These are phyloP conservation scores for Quercus variabilis DNA, from an alignment of 306 rosid species.

Conservation along the genomic window DNA sequence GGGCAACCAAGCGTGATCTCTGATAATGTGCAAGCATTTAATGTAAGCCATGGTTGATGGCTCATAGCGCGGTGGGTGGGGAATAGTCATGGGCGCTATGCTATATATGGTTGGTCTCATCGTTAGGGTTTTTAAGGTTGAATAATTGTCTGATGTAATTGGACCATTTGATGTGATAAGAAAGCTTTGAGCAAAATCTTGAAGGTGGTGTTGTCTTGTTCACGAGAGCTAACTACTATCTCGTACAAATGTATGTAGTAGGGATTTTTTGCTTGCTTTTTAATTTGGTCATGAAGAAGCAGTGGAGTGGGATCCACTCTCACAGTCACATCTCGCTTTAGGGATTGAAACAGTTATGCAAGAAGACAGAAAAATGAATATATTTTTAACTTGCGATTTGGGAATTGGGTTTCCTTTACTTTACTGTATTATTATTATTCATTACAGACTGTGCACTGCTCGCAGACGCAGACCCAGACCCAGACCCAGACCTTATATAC, in stretches of 20 bases:
- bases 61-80: neutral
- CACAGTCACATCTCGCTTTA: neutral
- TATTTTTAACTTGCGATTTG: conserved; percentile 24
- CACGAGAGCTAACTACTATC: neutral
- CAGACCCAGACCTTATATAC: neutral
- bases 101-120: neutral
- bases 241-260: neutral
- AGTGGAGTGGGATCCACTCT: neutral
- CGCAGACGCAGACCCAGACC: neutral
- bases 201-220: no score
- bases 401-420: conserved; percentile 28
- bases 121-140: neutral
- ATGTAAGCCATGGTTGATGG: neutral
- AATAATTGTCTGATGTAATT: conserved; percentile 3
- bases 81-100: neutral
- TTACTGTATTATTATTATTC: neutral
- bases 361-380: conserved; percentile 12
- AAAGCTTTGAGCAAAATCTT: neutral
- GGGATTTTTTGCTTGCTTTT: neutral
- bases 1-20: conserved; percentile 15
- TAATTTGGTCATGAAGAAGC: neutral
- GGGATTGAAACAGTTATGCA: conserved; percentile 9
- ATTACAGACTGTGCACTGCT: conserved; percentile 11
- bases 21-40: neutral
- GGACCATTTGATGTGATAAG: conserved; percentile 18